phyloP scores from a whole-genome alignment of 2,329 filamentous ascomycete genomes.

The Penicillium sp. region DNA sequence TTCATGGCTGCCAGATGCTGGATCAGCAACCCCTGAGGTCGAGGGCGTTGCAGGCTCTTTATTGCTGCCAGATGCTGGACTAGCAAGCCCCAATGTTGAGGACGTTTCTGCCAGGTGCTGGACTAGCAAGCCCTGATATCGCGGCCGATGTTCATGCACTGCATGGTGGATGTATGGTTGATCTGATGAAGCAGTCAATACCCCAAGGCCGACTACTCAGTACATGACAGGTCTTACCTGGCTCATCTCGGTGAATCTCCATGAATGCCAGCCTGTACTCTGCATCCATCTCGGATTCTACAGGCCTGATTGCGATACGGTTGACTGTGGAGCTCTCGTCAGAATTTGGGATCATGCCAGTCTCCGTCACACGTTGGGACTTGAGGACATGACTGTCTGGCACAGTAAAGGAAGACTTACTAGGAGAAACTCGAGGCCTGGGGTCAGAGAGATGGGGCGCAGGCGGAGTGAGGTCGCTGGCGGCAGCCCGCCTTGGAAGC shows the following conservation, averaged over 20 bases:
- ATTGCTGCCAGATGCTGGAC: too few species aligned
- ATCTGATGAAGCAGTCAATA: not conserved
- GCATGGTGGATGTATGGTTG: not conserved
- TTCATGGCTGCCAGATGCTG: not conserved
- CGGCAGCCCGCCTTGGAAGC: not conserved
- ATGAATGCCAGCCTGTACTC: too few species aligned
- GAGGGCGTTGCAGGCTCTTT: not conserved
- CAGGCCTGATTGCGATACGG: not conserved
- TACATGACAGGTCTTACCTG: not conserved
- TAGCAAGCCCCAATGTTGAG: not conserved
- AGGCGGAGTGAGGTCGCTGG: not conserved
- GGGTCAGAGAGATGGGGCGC: not conserved
- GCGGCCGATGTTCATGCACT: not conserved
- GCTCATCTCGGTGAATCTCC: not conserved
- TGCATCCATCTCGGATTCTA: not conserved
- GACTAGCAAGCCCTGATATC: not conserved
- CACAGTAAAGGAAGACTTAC: not conserved
- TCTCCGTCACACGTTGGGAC: not conserved
- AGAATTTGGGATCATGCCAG: not conserved
- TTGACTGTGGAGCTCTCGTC: not conserved
- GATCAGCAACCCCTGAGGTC: not conserved
- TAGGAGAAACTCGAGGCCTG: not conserved
- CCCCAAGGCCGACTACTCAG: not conserved
- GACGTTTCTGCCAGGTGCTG: not conserved
- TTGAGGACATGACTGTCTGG: not conserved